Percentiles rank a stretch among this genome's conserved stretches.
These are phyloP conservation scores for Porphyrellus cyaneotinctus DNA, from an alignment of 768 basidiomycete species.

Conservation along the genomic window DNA sequence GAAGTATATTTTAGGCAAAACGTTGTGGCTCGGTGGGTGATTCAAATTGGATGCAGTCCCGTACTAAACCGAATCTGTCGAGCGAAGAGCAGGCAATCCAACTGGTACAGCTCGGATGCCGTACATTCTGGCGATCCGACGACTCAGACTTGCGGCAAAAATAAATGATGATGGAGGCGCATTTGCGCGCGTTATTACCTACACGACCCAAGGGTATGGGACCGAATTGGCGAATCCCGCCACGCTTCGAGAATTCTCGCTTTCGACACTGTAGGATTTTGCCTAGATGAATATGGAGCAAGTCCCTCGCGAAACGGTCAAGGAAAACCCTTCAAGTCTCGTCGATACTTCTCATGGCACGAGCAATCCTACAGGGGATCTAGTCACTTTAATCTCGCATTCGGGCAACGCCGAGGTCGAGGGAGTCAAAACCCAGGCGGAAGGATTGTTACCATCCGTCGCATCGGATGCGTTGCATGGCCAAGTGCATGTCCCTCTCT, in stretches of 20 bases:
- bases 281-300: conserved; percentile 4
- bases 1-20: no score
- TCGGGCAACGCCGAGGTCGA: not conserved
- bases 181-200: not conserved
- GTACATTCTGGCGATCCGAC: conserved; percentile 8
- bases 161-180: not conserved
- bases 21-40: no score
- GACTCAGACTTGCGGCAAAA: not conserved
- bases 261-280: not conserved
- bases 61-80: no score
- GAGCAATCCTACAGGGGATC: not conserved
- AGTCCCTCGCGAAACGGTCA: not conserved
- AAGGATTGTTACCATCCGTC: not conserved
- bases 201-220: conserved; percentile 7
- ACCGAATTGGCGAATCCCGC: conserved; percentile 5
- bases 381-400: not conserved
- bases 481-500: not conserved
- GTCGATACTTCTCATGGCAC: not conserved
- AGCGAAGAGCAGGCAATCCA: no score
- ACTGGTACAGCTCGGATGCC: conserved; percentile 8
- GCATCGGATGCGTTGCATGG: not conserved
- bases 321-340: not conserved
- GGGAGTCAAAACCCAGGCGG: not conserved
- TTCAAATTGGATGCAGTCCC: no score
- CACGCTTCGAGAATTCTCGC: not conserved